Percentiles rank a stretch among this genome's conserved stretches.
Conservation (phyloP, 2,329 filamentous ascomycete genomes). For the Clarireedia monteithiana region DNA sequence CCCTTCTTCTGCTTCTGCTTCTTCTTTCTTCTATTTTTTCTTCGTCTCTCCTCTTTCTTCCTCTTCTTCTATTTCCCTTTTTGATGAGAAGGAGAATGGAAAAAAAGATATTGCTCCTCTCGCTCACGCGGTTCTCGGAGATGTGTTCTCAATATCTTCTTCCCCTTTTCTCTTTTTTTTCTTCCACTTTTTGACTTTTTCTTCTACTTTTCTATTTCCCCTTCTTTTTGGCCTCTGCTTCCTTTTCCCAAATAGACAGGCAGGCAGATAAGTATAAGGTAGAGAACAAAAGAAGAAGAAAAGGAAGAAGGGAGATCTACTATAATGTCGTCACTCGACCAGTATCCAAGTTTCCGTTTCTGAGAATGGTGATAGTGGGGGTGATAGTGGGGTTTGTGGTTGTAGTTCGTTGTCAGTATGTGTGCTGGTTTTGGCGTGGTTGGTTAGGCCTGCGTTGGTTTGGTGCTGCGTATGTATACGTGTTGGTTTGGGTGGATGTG, state of each 20-base stretch:
- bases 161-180: background rate
- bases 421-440: too few species aligned
- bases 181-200: background rate
- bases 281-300: background rate
- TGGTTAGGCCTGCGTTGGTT: too few species aligned
- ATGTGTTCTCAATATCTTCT: background rate
- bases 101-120: conserved; percentile 1
- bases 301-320: background rate
- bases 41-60: background rate
- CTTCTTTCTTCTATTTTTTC: background rate
- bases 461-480: background rate
- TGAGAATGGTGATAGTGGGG: background rate
- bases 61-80: background rate
- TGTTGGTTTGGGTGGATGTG: background rate
- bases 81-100: background rate
- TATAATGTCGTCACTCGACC: background rate
- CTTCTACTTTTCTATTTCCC: too few species aligned
- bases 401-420: background rate
- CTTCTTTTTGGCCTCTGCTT: background rate
- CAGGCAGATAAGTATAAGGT: too few species aligned
- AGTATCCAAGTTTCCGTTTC: background rate
- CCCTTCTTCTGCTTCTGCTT: background rate
- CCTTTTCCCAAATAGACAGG: too few species aligned
- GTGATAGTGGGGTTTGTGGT: background rate
- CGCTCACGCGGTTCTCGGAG: background rate